These are phyloP conservation scores for Ophiocordyceps polyrhachis-furcata DNA, from an alignment of 2,329 filamentous ascomycete genomes.

Conservation along the genomic window DNA sequence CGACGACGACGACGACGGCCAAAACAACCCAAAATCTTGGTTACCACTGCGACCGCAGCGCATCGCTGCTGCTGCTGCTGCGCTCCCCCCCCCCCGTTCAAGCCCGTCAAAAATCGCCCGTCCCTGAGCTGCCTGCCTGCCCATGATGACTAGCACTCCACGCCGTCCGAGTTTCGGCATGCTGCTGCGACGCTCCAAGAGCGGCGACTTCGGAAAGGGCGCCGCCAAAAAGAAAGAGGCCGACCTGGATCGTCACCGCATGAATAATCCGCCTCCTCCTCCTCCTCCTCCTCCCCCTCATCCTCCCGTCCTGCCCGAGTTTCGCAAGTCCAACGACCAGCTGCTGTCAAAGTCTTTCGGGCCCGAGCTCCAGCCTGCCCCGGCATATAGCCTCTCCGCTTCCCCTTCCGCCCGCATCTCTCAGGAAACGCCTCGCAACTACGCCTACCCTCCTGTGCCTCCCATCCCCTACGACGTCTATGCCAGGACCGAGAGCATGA, in stretches of 20 bases:
- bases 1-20: too few species aligned
- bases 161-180: constrained; percentile 30
- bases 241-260: constrained; percentile 31
- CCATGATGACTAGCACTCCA: constrained; percentile 13
- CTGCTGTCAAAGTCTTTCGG: constrained; percentile 24
- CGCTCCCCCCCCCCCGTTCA: neutral
- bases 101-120: neutral
- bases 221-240: constrained; percentile 38
- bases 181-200: constrained; percentile 50
- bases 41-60: neutral
- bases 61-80: too few species aligned
- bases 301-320: constrained; percentile 32
- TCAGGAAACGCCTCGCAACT: constrained; percentile 26
- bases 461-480: constrained; percentile 59
- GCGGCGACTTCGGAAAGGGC: constrained; percentile 41
- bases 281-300: too few species aligned
- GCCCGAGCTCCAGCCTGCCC: constrained; percentile 41
- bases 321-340: constrained; percentile 28
- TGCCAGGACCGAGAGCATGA: constrained; percentile 81
- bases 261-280: constrained; percentile 9
- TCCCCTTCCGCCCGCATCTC: constrained; percentile 24
- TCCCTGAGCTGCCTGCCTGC: constrained; percentile 2
- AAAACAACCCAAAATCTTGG: neutral
- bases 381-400: constrained; percentile 32
- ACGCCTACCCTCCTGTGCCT: constrained; percentile 29